phyloP scores from a whole-genome alignment of 2,329 filamentous ascomycete genomes.

The Coniochaeta prunicola region DNA sequence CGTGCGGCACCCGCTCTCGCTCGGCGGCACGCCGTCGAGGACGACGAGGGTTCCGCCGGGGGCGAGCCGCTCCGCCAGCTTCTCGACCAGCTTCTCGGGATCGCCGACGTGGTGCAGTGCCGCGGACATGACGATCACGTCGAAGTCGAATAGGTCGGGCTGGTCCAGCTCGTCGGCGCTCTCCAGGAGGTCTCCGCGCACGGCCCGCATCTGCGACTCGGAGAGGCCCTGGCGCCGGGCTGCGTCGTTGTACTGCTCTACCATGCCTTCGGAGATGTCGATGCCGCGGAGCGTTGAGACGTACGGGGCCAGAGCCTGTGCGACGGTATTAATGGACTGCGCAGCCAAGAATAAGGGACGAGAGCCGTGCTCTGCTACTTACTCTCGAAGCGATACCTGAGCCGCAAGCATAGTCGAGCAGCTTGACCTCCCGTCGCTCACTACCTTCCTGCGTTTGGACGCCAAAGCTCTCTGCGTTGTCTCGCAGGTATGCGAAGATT shows the following conservation, averaged over 20 bases:
- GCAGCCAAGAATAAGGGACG: neutral
- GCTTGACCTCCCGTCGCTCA: neutral
- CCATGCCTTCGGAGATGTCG: neutral
- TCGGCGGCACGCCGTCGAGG: neutral
- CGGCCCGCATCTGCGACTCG: neutral
- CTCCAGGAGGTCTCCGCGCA: neutral
- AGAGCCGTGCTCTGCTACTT: neutral
- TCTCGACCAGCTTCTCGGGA: neutral
- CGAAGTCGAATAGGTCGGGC: neutral
- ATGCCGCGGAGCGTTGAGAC: neutral
- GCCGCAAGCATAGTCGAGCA: neutral
- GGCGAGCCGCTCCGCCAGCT: neutral
- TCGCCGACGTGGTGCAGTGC: neutral
- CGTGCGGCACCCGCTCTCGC: neutral
- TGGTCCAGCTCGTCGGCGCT: neutral
- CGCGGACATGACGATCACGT: neutral
- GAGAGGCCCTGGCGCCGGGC: neutral
- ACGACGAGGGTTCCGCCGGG: neutral
- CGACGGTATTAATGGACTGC: neutral
- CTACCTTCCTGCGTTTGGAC: neutral
- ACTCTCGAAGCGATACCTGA: neutral
- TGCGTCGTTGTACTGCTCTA: neutral
- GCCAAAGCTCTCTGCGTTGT: too few relatives aligned
- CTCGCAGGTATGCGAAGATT: neutral
- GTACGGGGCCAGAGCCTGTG: neutral